phyloP scores from a whole-genome alignment of 2,329 filamentous ascomycete genomes.

The Bipolaris cookei region DNA sequence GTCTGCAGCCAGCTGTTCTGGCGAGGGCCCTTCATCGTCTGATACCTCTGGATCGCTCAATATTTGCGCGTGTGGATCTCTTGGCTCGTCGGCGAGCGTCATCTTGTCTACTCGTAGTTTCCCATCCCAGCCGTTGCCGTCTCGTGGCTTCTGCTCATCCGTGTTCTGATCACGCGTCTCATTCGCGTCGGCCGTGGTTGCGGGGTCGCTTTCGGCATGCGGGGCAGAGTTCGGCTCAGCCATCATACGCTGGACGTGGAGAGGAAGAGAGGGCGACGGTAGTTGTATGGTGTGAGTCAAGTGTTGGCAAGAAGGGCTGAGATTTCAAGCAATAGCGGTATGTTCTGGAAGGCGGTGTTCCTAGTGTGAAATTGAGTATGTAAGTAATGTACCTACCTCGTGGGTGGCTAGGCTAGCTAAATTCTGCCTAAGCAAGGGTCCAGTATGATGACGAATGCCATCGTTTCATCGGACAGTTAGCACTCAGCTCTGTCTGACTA shows the following conservation, averaged over 20 bases:
- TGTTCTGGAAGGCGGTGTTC: slow-evolving; percentile 11
- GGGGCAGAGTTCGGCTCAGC: slow-evolving; percentile 35
- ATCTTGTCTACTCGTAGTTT: slow-evolving; percentile 78
- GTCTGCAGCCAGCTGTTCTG: slow-evolving; percentile 43
- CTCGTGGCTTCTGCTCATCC: slow-evolving; percentile 41
- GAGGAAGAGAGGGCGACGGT: not conserved
- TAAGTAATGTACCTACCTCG: not conserved
- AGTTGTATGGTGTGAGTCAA: not conserved
- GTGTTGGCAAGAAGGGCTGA: not conserved
- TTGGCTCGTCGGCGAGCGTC: slow-evolving; percentile 48
- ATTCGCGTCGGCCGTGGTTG: slow-evolving; percentile 23
- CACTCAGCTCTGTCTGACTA: not conserved
- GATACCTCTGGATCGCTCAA: slow-evolving; percentile 86
- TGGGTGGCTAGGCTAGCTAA: slow-evolving; percentile 18
- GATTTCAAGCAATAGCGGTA: not conserved
- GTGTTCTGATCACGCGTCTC: slow-evolving; percentile 29
- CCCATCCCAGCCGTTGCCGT: slow-evolving; percentile 75
- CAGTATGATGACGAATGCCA: slow-evolving; percentile 21
- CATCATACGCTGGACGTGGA: slow-evolving; percentile 24
- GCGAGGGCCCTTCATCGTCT: slow-evolving; percentile 61
- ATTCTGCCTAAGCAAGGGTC: slow-evolving; percentile 22
- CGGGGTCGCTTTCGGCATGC: slow-evolving; percentile 37
- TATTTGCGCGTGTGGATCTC: slow-evolving; percentile 64
- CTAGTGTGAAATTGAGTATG: slow-evolving; percentile 23
- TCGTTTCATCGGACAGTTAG: not conserved